phyloP scores from a whole-genome alignment of 2,329 filamentous ascomycete species.

The Hypoxylon sp. region DNA sequence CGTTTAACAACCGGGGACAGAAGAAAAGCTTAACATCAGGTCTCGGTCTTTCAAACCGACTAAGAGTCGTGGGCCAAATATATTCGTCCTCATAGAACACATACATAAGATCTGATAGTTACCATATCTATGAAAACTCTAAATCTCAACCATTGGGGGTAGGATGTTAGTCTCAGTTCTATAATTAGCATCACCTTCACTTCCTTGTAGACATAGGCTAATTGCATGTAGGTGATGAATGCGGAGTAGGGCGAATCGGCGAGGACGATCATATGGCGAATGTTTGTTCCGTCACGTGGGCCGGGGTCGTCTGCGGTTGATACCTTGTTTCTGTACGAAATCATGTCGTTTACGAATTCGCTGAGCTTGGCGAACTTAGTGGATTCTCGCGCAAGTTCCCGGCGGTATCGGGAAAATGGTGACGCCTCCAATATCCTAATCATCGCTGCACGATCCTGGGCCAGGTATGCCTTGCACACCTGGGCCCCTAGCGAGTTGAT shows the following conservation, averaged over 20 bases:
- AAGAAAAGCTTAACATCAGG: too few relatives aligned
- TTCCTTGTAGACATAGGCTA: constrained; percentile 5
- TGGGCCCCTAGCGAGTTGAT: constrained; percentile 12
- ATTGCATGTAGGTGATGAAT: constrained; percentile 1
- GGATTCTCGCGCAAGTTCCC: constrained; percentile 14
- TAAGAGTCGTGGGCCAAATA: too few relatives aligned
- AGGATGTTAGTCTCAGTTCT: too few relatives aligned
- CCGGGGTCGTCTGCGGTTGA: not conserved
- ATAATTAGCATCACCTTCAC: constrained; percentile 5
- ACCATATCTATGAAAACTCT: too few relatives aligned
- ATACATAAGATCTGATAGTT: too few relatives aligned
- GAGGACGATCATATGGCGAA: constrained; percentile 1
- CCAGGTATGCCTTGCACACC: constrained; percentile 13
- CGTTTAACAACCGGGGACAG: too few relatives aligned
- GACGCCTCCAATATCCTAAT: constrained; percentile 2
- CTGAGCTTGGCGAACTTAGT: constrained; percentile 2
- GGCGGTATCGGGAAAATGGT: constrained; percentile 1
- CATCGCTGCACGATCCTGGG: constrained; percentile 7
- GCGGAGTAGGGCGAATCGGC: constrained; percentile 1
- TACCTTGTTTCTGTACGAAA: constrained; percentile 2
- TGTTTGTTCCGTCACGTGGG: not conserved
- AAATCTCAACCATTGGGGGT: too few relatives aligned
- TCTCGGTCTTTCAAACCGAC: too few relatives aligned
- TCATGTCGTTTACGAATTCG: not conserved
- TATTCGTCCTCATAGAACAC: too few relatives aligned